phyloP scores from a whole-genome alignment of 163 green algal genomes.

The Volvox carteri region DNA sequence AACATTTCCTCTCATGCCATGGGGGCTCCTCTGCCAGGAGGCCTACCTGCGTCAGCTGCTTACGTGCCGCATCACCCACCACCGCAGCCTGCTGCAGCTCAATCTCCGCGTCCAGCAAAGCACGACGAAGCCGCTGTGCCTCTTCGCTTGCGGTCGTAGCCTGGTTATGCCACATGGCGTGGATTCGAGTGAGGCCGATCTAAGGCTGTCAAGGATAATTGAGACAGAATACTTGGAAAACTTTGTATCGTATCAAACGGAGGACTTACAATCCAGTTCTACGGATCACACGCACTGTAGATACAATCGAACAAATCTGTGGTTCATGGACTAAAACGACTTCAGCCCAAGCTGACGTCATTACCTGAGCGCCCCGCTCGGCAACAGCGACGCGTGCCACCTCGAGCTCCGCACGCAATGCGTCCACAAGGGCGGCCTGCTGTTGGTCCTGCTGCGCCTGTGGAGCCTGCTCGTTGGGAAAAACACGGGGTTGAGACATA shows the following conservation, averaged over 20 bases:
- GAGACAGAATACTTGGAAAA: too few species aligned
- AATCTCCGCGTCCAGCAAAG: slow-evolving; percentile 46
- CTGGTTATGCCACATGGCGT: too few species aligned
- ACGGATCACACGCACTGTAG: too few species aligned
- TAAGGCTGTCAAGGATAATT: too few species aligned
- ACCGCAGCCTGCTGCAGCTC: slow-evolving; percentile 50
- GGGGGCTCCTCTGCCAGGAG: too few species aligned
- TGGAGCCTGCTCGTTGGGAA: not conserved
- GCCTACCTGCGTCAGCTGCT: slow-evolving; percentile 43
- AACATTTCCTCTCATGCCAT: too few species aligned
- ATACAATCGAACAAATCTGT: not conserved
- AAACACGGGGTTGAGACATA: too few species aligned
- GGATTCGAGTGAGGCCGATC: too few species aligned
- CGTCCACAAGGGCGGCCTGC: slow-evolving; percentile 4
- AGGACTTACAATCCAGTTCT: too few species aligned
- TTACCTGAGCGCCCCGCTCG: slow-evolving; percentile 29
- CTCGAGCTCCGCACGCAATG: slow-evolving; percentile 26
- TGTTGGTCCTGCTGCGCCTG: not conserved
- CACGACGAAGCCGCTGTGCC: slow-evolving; percentile 35
- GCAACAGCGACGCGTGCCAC: slow-evolving; percentile 18
- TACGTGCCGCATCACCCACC: slow-evolving; percentile 20
- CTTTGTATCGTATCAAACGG: too few species aligned
- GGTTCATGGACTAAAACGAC: not conserved
- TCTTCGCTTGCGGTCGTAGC: slow-evolving; percentile 14
- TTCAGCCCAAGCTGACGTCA: not conserved